Conservation (phyloP, 345 rosid species). For the Corchorus olitorius region DNA sequence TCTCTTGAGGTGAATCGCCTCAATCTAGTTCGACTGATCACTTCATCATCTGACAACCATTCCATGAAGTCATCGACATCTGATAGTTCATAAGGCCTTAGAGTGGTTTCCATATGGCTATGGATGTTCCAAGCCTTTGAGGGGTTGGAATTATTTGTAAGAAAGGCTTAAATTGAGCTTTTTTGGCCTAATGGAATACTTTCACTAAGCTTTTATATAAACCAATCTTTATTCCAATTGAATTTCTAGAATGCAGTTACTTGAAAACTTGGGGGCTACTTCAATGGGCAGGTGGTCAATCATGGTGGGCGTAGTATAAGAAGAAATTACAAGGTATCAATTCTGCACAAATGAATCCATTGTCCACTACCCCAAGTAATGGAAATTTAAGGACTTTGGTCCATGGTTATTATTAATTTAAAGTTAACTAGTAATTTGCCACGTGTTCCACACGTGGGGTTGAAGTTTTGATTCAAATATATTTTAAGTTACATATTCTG, state of each 20-base stretch:
- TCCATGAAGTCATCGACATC: conserved; percentile 32
- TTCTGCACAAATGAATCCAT: background rate
- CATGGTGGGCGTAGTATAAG: background rate
- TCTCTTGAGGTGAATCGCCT: conserved; percentile 25
- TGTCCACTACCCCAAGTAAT: background rate
- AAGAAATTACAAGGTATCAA: background rate
- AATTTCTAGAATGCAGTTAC: background rate
- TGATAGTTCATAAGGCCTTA: conserved; percentile 17
- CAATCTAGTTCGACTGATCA: conserved; percentile 14
- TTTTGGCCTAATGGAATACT: background rate
- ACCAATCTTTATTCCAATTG: no score
- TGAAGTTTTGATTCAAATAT: no score
- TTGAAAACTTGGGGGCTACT: background rate
- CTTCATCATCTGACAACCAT: conserved; percentile 28
- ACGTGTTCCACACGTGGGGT: no score
- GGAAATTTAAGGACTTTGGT: background rate
- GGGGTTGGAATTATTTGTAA: background rate
- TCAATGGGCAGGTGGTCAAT: background rate
- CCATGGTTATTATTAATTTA: no score
- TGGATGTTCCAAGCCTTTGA: background rate
- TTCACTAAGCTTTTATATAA: no score
- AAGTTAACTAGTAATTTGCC: no score
- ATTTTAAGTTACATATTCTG: no score
- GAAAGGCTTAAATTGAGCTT: background rate
- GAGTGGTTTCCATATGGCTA: conserved; percentile 7